These are phyloP conservation scores for Heterococcus sp. DNA, from an alignment of 108 stramenopile genomes.

Conservation along the genomic window DNA sequence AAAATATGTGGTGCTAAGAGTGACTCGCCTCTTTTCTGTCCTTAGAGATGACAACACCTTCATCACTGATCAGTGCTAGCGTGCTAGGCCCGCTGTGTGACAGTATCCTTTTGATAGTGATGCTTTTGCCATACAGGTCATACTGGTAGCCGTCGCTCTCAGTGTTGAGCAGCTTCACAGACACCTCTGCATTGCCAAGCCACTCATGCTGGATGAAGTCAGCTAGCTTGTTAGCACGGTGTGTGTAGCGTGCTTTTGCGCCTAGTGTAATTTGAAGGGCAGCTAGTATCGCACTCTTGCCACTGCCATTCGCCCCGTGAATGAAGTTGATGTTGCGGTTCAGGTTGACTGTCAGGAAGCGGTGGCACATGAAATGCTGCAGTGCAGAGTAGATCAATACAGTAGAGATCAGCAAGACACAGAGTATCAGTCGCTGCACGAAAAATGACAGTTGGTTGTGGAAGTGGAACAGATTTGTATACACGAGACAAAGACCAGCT, in stretches of 20 bases:
- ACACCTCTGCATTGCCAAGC: slow-evolving; percentile 68
- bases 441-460: too few species aligned
- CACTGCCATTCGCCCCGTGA: slow-evolving; percentile 84
- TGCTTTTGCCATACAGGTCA: slow-evolving; percentile 78
- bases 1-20: too few species aligned
- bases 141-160: slow-evolving; percentile 75
- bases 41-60: slow-evolving; percentile 38
- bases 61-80: slow-evolving; percentile 66
- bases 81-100: slow-evolving; percentile 65
- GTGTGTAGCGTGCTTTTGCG: slow-evolving; percentile 75
- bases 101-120: slow-evolving; percentile 83
- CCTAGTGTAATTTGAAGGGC: slow-evolving; percentile 95
- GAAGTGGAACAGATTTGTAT: too few species aligned
- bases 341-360: slow-evolving; percentile 44
- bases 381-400: too few species aligned
- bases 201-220: slow-evolving; percentile 80
- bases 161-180: slow-evolving; percentile 80
- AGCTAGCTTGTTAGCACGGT: slow-evolving; percentile 75
- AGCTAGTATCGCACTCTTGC: slow-evolving; percentile 83
- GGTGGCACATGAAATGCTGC: slow-evolving; percentile 96
- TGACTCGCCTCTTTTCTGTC: slow-evolving; percentile 64
- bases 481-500: too few species aligned
- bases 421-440: too few species aligned
- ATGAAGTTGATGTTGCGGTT: slow-evolving; percentile 87
- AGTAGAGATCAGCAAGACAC: too few species aligned